Percentiles rank a stretch among this genome's conserved stretches.
Conservation (phyloP, 129 eudicot species). For the Rutidosis leptorrhynchoides region DNA sequence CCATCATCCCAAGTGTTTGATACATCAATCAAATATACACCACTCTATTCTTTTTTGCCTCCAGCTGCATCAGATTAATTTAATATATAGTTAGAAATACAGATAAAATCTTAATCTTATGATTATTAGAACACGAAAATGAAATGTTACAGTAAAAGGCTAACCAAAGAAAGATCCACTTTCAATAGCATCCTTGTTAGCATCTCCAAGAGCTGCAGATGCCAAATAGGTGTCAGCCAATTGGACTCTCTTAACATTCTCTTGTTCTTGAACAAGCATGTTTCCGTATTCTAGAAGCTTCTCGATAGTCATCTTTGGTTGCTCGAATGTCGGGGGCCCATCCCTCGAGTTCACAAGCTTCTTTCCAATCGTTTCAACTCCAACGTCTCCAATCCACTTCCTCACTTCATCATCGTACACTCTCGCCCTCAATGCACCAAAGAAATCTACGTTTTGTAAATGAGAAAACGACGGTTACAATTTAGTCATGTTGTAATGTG, state of each 20-base stretch:
- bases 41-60: conserved; percentile 56
- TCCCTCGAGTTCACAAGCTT: conserved; percentile 92
- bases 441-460: conserved; percentile 64
- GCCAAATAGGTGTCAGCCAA: conserved; percentile 65
- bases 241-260: no score
- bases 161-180: conserved; percentile 71
- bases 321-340: conserved; percentile 83
- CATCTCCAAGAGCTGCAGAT: conserved; percentile 91
- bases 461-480: no score
- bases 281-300: no score
- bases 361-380: conserved; percentile 66
- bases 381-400: conserved; percentile 62
- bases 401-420: conserved; percentile 96
- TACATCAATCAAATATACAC: conserved; percentile 34
- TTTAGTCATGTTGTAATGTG: no score
- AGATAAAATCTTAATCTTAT: background rate
- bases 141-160: no score
- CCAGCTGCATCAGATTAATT: conserved; percentile 33
- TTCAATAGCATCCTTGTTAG: conserved; percentile 70
- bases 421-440: conserved; percentile 96
- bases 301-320: no score
- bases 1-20: conserved; percentile 53
- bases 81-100: no score
- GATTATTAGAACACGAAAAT: background rate
- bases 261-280: no score